Percentiles rank a stretch among this genome's conserved stretches.
These are phyloP conservation scores for Geoglossum cookeanum DNA, from an alignment of 2,329 filamentous ascomycete species.

Conservation along the genomic window DNA sequence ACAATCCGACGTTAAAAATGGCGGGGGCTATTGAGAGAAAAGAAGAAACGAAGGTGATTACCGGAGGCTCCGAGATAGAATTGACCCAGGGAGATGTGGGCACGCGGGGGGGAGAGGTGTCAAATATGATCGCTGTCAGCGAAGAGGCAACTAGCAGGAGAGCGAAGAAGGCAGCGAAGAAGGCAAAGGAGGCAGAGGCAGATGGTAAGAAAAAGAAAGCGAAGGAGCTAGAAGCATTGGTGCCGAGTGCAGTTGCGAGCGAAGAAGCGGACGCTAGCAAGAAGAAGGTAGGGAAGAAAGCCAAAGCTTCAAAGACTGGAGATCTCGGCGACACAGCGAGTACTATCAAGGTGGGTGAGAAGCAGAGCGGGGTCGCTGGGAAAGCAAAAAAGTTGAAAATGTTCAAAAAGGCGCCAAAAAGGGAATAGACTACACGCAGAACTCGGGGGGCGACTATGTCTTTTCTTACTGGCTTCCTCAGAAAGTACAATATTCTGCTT, in stretches of 20 bases:
- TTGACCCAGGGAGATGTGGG: not conserved
- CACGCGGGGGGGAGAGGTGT: not conserved
- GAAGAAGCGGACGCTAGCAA: not conserved
- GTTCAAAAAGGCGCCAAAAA: not conserved
- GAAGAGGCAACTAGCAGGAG: not conserved
- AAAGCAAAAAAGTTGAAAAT: not conserved
- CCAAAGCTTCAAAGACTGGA: not conserved
- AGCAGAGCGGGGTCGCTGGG: not conserved
- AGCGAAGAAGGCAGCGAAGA: not conserved
- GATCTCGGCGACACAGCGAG: not conserved
- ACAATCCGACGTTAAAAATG: slow-evolving; percentile 50
- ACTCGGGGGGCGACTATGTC: too few relatives aligned
- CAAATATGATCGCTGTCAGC: not conserved
- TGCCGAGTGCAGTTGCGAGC: not conserved
- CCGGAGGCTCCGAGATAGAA: not conserved
- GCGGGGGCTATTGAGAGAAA: slow-evolving; percentile 21
- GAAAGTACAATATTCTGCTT: too few relatives aligned
- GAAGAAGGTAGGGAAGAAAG: not conserved
- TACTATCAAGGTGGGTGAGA: not conserved
- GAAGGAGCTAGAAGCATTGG: not conserved
- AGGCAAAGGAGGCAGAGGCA: not conserved
- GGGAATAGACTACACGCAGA: too few relatives aligned
- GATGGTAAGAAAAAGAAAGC: not conserved
- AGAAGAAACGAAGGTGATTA: not conserved
- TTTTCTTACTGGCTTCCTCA: too few relatives aligned